These are phyloP conservation scores for Suillus spraguei DNA, from an alignment of 768 basidiomycete genomes.

Conservation along the genomic window DNA sequence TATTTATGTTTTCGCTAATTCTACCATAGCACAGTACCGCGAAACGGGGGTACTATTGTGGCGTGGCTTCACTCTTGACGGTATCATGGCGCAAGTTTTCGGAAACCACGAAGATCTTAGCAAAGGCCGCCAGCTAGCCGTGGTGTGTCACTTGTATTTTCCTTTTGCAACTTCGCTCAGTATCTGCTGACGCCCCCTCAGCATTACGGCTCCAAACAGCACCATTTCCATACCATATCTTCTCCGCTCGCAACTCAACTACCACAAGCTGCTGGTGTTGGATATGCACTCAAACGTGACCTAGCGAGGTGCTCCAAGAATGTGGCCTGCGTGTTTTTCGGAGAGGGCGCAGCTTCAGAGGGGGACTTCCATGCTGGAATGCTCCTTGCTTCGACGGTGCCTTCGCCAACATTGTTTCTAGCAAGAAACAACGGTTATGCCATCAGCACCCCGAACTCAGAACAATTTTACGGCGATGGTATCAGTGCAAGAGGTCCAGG, in stretches of 20 bases:
- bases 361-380: slow-evolving; percentile 95
- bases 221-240: slow-evolving; percentile 94
- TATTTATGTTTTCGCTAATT: slow-evolving; percentile 7
- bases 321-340: slow-evolving; percentile 89
- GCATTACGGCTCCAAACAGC: slow-evolving; percentile 83
- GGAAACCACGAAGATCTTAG: slow-evolving; percentile 83
- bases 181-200: slow-evolving; percentile 32
- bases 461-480: slow-evolving; percentile 92
- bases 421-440: slow-evolving; percentile 91
- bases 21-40: slow-evolving; percentile 77
- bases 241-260: slow-evolving; percentile 94
- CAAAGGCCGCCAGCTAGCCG: slow-evolving; percentile 94
- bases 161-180: slow-evolving; percentile 1
- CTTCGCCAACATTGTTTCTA: slow-evolving; percentile 73
- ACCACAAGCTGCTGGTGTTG: slow-evolving; percentile 93
- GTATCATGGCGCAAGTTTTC: slow-evolving; percentile 91
- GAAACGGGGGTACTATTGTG: slow-evolving; percentile 91
- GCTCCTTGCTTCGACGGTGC: slow-evolving; percentile 74
- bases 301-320: slow-evolving; percentile 66
- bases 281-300: slow-evolving; percentile 83
- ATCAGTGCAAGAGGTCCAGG: slow-evolving; percentile 88
- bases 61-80: slow-evolving; percentile 81
- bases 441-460: slow-evolving; percentile 87
- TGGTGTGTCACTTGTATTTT: slow-evolving; percentile 48
- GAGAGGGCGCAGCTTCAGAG: slow-evolving; percentile 93